Evolutionary conservation across 2,329 filamentous ascomycete genomes (phyloP).

Genomic region (Aspergillus flavus): DNA sequence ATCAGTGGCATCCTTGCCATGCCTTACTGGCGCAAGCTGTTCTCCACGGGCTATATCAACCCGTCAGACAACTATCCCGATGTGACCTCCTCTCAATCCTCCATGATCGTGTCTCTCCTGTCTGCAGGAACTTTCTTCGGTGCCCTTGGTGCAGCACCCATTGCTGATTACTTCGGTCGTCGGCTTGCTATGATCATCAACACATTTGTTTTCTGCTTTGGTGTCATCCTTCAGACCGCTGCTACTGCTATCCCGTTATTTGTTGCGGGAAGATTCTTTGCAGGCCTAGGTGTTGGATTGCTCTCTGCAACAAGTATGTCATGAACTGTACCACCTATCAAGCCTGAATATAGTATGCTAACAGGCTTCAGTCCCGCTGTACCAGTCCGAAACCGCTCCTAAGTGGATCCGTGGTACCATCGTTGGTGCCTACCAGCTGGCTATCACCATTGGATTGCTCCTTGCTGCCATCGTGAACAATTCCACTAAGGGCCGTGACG

Average conservation of each 20-base stretch:
- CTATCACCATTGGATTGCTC: conserved; percentile 75
- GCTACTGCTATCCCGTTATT: conserved; percentile 35
- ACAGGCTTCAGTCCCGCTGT: conserved; percentile 50
- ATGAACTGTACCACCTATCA: neutral
- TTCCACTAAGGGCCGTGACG: conserved; percentile 61
- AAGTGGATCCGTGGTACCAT: conserved; percentile 75
- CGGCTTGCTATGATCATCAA: conserved; percentile 46
- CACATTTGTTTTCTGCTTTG: conserved; percentile 36
- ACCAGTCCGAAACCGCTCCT: conserved; percentile 78
- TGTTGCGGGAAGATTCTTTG: conserved; percentile 55
- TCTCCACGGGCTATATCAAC: conserved; percentile 40
- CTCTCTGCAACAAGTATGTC: conserved; percentile 73
- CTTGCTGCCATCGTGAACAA: conserved; percentile 75
- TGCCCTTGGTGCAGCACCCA: conserved; percentile 68
- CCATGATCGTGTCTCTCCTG: conserved; percentile 71
- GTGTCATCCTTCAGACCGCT: conserved; percentile 38
- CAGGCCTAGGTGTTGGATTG: conserved; percentile 68
- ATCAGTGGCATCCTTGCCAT: conserved; percentile 57
- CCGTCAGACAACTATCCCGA: conserved; percentile 44
- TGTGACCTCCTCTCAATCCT: conserved; percentile 56
- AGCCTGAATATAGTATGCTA: neutral
- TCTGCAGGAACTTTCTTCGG: conserved; percentile 75
- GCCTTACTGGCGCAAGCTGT: conserved; percentile 43
- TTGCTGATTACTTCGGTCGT: conserved; percentile 44
- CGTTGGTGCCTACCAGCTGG: conserved; percentile 78